These are phyloP conservation scores for Skeletonema tropicum DNA, from an alignment of 108 stramenopile genomes.

Conservation along the genomic window DNA sequence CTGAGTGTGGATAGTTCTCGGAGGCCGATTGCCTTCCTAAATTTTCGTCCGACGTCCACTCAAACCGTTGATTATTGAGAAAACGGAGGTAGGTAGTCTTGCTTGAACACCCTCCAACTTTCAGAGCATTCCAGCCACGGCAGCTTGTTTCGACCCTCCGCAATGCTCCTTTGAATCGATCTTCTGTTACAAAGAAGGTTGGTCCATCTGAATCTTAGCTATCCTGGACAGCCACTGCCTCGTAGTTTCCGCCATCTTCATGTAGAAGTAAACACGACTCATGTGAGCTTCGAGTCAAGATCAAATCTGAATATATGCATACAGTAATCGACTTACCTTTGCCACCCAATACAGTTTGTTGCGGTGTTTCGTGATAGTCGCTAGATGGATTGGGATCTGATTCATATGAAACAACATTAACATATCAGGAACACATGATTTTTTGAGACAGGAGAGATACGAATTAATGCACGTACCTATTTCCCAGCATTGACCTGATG, in stretches of 20 bases:
- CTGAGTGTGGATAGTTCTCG: not conserved
- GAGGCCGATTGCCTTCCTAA: not conserved
- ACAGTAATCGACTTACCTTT: slow-evolving; percentile 1
- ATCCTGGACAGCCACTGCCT: slow-evolving; percentile 7
- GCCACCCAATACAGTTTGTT: slow-evolving; percentile 18
- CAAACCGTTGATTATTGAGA: slow-evolving; percentile 2
- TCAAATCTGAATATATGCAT: not conserved
- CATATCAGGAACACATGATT: not conserved
- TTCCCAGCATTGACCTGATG: not conserved
- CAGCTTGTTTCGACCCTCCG: not conserved
- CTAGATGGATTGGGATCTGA: slow-evolving; percentile 41
- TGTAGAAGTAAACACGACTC: not conserved
- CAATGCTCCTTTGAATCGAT: not conserved
- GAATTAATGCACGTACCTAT: not conserved
- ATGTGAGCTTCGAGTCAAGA: not conserved
- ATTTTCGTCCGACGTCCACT: not conserved
- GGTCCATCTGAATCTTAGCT: not conserved
- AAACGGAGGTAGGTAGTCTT: not conserved
- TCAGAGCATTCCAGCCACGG: not conserved
- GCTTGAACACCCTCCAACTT: not conserved
- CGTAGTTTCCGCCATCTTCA: not conserved
- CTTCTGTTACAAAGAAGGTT: slow-evolving; percentile 3
- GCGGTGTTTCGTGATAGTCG: slow-evolving; percentile 10
- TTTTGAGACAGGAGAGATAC: not conserved
- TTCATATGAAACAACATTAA: not conserved